Evolutionary conservation across 2,329 filamentous ascomycete species (phyloP), one percentile per base, ranked within the genome.

Genomic region (Pseudofabraea citricarpa): DNA sequence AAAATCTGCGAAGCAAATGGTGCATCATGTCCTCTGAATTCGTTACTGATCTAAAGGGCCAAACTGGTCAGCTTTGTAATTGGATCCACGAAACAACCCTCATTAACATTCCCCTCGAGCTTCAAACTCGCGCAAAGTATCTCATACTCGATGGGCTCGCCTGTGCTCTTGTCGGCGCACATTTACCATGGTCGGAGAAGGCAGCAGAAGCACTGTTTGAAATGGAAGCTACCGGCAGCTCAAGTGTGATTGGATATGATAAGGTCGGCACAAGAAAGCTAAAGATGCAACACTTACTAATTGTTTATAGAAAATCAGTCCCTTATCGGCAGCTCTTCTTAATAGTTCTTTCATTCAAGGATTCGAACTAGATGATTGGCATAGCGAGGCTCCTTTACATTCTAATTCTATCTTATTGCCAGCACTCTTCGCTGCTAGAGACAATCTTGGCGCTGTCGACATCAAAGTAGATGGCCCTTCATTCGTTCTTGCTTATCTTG

Each of bases 331-430:
- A 0, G 63, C 66, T 0, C 45, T 71, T 1, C 45, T 72, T 6
- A 72, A 72, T 48, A 62, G 63, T 15, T 58, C 66, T 1, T 68
- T 67, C 45, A 66, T 71, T 40, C 69, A 72, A 51, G 66, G 59
- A 1, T 65, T 65, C 26, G 68, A 72, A 47, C 49, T 72, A 1
- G 67, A 72, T 45, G 69, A 72, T 46, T 71, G 58, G 43, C 68
- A 72, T 48, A 56, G 50, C 24, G 52, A 52, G 21, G 68, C 68
- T 1, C 69, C 67, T 0, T 44, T 70, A 3, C 67, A 71, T 50
- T 64, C 59, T 1, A 62, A 60, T 29, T 53, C 57, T 5, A 56
- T 70, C 24, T 23, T 70, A 5, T 47, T 70, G 2, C 68, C 66
- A 1, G 58, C 68, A 0, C 53, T 72, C 1, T 58, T 72, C 15